Base-by-base conservation (phyloP, 208 protist species). In the Acanthamoeba polyphaga region DNA sequence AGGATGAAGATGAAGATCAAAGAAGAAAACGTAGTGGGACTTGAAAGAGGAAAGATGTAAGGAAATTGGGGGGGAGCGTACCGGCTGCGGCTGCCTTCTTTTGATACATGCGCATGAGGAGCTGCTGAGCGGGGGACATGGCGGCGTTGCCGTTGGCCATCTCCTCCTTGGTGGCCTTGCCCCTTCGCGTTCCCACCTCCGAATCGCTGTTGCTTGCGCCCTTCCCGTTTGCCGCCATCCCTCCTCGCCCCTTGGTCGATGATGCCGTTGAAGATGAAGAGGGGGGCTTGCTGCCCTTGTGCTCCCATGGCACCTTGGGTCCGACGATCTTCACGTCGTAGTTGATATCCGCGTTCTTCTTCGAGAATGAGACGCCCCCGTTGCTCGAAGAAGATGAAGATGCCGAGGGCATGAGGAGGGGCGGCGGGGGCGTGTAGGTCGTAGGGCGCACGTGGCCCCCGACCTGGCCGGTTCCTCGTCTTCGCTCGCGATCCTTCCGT, bases 101-200 rank as follows among this genome's bases (percentile, higher is more conserved):
- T 49, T 80, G 70, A 49, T 80, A 80, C 70, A 80, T 80, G 34
- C 70, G 70, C 70, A 80, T 80, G 70, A 80, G 70, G 10, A 80
- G 70, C 70, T 80, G 70, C n/a, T 80, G 70, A 34, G 70, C 70
- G 38, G 70, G 70, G 32, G 70, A 80, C 70, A 80, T 80, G 70
- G 24, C 32, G 24, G 32, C 66, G 66, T 38, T n/a, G 66, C n/a
- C 17, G 24, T 80, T 80, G 70, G 17, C 70, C 70, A 29, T 80
- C 70, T 17, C 32, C 29, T 49, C 70, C 70, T 34, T 24, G 15
- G 8, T 49, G 34, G 70, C 10, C 32, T 80, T 80, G 34, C 29
- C 6, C 70, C 70, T 19, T 4, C 70, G 70, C 34, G 70, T 29
- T n/a, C 34, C 70, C 70, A 80, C 70, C 70, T 80, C 70, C 10